These are phyloP conservation scores for Phytophthora brassicae DNA, from an alignment of 352 stramenopile species.

Conservation along the genomic window DNA sequence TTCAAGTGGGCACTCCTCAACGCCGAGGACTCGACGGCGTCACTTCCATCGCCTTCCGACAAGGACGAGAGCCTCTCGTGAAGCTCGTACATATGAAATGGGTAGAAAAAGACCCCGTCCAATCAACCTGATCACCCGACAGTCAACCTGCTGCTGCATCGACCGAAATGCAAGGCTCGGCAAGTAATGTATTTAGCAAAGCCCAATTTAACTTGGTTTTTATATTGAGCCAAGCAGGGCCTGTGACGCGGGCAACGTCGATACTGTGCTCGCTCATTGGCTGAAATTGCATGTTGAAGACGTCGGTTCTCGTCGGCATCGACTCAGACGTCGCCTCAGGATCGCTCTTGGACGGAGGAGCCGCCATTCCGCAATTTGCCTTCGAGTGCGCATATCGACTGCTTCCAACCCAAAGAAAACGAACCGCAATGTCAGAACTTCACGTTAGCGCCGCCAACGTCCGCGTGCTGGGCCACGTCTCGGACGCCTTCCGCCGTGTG, in stretches of 20 bases:
- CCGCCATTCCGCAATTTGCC: constrained; percentile 32
- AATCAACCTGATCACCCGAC: constrained; percentile 36
- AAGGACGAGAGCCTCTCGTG: constrained; percentile 8
- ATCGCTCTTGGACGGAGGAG: constrained; percentile 1
- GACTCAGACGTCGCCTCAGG: constrained; percentile 17
- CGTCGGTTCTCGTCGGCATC: constrained; percentile 5
- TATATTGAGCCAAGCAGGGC: not conserved
- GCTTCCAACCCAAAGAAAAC: not conserved
- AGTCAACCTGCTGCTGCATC: constrained; percentile 12
- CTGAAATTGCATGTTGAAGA: constrained; percentile 25
- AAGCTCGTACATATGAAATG: not conserved
- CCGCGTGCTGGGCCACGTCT: constrained; percentile 82
- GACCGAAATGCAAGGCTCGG: constrained; percentile 15
- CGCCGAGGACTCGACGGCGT: not conserved
- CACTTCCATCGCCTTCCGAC: not conserved
- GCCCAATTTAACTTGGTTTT: constrained; percentile 4
- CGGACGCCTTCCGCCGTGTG: constrained; percentile 80
- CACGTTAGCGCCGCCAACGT: constrained; percentile 61
- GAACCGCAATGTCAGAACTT: constrained; percentile 48
- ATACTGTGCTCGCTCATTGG: not conserved
- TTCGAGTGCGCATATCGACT: constrained; percentile 10
- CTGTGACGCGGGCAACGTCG: constrained; percentile 24
- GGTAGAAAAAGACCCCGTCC: constrained; percentile 28
- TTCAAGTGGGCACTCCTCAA: no score
- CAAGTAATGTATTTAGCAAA: constrained; percentile 11